A percentile compares a stretch with the other conserved stretches of the same genome.
These are phyloP conservation scores for Panaeolus cyanescens DNA, from an alignment of 768 basidiomycete genomes.

Conservation along the genomic window DNA sequence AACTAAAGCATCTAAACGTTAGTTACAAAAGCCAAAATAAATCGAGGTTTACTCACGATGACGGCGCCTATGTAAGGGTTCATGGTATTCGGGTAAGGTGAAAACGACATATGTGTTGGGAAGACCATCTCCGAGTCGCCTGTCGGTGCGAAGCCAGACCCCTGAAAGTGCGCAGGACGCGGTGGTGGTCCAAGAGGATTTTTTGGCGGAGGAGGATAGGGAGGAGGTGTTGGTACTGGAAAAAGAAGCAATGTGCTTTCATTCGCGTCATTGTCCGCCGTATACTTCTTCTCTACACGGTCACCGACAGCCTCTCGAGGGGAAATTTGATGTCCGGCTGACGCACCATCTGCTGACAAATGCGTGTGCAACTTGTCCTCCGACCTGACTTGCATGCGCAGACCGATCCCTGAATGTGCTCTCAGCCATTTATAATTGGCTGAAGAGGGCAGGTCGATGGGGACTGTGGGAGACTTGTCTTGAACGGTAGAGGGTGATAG, in stretches of 20 bases:
- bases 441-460: neutral
- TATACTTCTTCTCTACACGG: neutral
- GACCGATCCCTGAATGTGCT: neutral
- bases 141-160: neutral
- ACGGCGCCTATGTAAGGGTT: conserved; percentile 25
- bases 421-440: neutral
- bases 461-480: neutral
- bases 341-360: neutral
- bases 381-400: neutral
- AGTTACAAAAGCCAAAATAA: conserved; percentile 13
- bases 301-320: neutral
- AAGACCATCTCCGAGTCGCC: conserved; percentile 2
- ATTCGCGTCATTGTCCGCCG: neutral
- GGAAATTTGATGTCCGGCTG: conserved; percentile 1
- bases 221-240: neutral
- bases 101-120: conserved; percentile 4
- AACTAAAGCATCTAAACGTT: neutral
- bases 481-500: neutral
- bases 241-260: neutral
- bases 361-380: neutral
- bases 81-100: conserved; percentile 18
- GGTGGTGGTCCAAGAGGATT: neutral
- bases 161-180: neutral
- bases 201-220: neutral
- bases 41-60: conserved; percentile 15